Evolutionary conservation across 257 asterid species (phyloP).

Genomic region (Cruciata laevipes): DNA sequence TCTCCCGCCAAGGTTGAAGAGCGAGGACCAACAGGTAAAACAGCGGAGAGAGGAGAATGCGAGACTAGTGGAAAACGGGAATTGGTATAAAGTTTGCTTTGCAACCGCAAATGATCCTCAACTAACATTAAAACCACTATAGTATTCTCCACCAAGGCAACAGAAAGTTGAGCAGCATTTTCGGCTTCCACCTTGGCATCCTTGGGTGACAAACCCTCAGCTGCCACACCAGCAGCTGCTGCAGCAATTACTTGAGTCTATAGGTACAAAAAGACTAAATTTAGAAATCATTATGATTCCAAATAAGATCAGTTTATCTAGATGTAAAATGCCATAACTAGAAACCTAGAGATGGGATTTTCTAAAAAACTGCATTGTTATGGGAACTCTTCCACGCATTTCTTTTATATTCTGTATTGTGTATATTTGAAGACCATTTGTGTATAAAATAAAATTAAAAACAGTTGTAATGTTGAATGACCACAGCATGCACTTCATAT

Average conservation of each 20-base stretch:
- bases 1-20: slow-evolving; percentile 43
- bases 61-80: slow-evolving; percentile 58
- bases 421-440: too few relatives aligned
- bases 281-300: slow-evolving; percentile 28
- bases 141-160: slow-evolving; percentile 96
- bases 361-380: neutral
- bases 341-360: slow-evolving; percentile 1
- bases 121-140: slow-evolving; percentile 97
- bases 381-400: too few relatives aligned
- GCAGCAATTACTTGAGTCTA: slow-evolving; percentile 99
- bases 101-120: slow-evolving; percentile 93
- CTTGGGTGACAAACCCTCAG: slow-evolving; percentile 84
- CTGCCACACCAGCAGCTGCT: slow-evolving; percentile 99
- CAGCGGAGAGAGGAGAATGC: slow-evolving; percentile 58
- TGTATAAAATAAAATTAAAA: neutral
- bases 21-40: slow-evolving; percentile 41
- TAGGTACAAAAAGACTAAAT: slow-evolving; percentile 35
- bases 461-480: neutral
- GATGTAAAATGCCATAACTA: neutral
- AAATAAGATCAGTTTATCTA: neutral
- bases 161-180: slow-evolving; percentile 97
- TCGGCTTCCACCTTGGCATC: slow-evolving; percentile 92
- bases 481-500: neutral
- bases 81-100: slow-evolving; percentile 74
- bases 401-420: too few relatives aligned